These are phyloP conservation scores for Fusarium praegraminearum DNA, from an alignment of 2,329 filamentous ascomycete genomes.

Conservation along the genomic window DNA sequence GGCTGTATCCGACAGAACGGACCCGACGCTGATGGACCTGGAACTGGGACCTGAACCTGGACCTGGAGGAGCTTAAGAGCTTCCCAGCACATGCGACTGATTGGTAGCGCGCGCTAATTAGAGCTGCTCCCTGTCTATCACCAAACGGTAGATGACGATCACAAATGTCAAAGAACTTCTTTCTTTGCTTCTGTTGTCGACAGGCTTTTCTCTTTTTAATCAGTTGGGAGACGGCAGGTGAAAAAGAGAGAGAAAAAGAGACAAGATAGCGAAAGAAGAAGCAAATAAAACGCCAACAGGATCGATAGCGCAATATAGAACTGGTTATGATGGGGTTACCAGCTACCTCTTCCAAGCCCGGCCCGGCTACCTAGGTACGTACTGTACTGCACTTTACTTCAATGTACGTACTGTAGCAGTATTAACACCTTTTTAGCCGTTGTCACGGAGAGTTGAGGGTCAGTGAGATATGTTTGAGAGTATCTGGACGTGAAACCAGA, in stretches of 20 bases:
- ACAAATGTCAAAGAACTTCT: conserved; percentile 17
- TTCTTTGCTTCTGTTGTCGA: conserved; percentile 13
- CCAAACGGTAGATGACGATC: conserved; percentile 20
- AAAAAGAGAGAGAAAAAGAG: conserved; percentile 12
- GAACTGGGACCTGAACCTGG: conserved; percentile 16
- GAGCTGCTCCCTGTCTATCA: conserved; percentile 31
- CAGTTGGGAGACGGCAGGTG: conserved; percentile 21
- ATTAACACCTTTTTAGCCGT: conserved; percentile 10
- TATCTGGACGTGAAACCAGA: background rate
- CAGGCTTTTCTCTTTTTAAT: conserved; percentile 2
- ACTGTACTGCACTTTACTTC: background rate
- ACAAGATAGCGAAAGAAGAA: conserved; percentile 15
- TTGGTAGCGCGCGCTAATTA: conserved; percentile 40
- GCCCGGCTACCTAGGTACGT: conserved; percentile 2
- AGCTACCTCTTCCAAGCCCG: background rate
- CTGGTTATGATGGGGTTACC: background rate
- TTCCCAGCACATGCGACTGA: conserved; percentile 7
- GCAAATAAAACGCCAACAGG: conserved; percentile 4
- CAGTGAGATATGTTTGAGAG: conserved; percentile 19
- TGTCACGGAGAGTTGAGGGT: conserved; percentile 9
- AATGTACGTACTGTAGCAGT: background rate
- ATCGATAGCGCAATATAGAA: background rate
- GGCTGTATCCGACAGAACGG: conserved; percentile 34
- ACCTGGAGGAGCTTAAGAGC: conserved; percentile 18
- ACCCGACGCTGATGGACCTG: conserved; percentile 32